Evolutionary conservation across 345 rosid genomes (phyloP), one percentile per base, ranked within the genome.

Genomic region (Syzygium oleosum): DNA sequence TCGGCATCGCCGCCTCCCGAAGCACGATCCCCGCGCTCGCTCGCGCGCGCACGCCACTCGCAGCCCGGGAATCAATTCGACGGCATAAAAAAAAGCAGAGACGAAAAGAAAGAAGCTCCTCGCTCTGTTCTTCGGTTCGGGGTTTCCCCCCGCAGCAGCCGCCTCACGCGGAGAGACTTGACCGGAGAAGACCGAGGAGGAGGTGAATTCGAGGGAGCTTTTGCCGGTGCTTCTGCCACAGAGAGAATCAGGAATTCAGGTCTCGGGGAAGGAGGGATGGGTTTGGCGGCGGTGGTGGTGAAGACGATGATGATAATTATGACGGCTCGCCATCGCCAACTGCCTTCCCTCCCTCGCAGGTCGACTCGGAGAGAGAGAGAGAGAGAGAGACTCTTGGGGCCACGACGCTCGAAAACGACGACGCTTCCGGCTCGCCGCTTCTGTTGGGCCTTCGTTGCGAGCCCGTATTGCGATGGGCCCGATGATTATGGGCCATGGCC

Each of bases 1-100:
- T 91, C 80, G 94, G 91, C 94, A 90, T 73, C 80, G 80, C 14
- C 13, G 5, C 79, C 23, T 34, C 46, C 80, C 46, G 13, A 22
- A 38, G 79, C 79, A 38, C 13, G 11, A 68, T 31, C 23, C 6
- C 16, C 79, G 11, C 46, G 41, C 41, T 3, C 4, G 41, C 41
- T 3, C 41, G 41, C 41, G 41, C 41, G 41, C 41, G n/a, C n/a
- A n/a, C n/a, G n/a, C n/a, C n/a, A 41, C 43, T 41, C 43, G 43
- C 43, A 41, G 43, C 43, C 46, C 38, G 46, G 46, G 46, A 19
- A 68, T 34, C 80, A 73, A 34, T 73, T 41, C 80, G 13, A 73
- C 1, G 80, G 80, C 80, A 19, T 19, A 19, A 73, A 34, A 41
- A 23, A 41, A 34, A 22, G 11, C 22, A 59, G 27, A 56, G 61